Evolutionary conservation across 345 rosid genomes (phyloP), one percentile per base, ranked within the genome.

Genomic region (Salix exigua): DNA sequence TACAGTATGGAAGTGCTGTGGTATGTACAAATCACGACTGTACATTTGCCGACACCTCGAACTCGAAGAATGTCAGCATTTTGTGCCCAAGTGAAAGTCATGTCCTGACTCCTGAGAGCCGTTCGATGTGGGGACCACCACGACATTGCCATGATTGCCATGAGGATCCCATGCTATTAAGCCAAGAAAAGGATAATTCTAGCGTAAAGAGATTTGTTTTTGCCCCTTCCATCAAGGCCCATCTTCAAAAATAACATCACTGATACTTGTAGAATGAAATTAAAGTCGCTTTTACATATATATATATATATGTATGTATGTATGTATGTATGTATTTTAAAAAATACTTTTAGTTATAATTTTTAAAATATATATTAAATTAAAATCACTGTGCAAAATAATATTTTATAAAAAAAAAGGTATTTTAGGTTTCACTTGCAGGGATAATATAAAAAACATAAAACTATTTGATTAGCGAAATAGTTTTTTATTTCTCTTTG

Each of bases 21-120:
- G 5, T n/a, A 10, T 40, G 11, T 44, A 63, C 30, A 17, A 13
- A 40, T 64, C 25, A 75, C 44, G 50, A 65, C 25, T n/a, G 70
- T 66, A 40, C 68, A 60, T 77, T 83, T 82, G 84, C 84, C 84
- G 86, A 83, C 86, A 83, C 37, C 60, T 71, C 30, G 23, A 23
- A 67, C 60, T 71, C 30, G 23, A 23, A 67, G 77, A 78, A 80
- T 75, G 71, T 60, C 40, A 12, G 8, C 33, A 30, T 21, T 53
- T 23, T 19, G 25, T 19, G 44, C 17, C 16, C 35, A 40, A 7
- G 33, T 23, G 28, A 9, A 55, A n/a, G 53, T 4, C 77, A 67
- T 72, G 68, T 66, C 81, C 7, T 23, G 5, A 11, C 64, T 66
- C 81, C 7, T 23, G 5, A 11, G 51, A 66, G 51, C 85, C 88